Evolutionary conservation across 2,329 filamentous ascomycete species (phyloP).

Genomic region (Penicillium freii): DNA sequence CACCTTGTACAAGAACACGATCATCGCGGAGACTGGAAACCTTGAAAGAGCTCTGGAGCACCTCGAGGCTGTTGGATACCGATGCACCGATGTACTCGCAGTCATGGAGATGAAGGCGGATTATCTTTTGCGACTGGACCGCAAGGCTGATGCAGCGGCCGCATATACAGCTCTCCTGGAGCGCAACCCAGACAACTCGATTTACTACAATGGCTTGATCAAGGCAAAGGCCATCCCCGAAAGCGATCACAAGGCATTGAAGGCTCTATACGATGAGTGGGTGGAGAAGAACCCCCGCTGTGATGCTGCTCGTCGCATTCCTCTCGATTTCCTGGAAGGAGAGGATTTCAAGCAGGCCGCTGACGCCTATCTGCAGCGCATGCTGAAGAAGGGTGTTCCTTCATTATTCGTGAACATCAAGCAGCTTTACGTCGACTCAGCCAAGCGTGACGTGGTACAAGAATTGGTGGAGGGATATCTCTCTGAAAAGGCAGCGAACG

Average conservation of each 20-base stretch:
- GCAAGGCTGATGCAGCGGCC: constrained; percentile 74
- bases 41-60: constrained; percentile 81
- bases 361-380: constrained; percentile 73
- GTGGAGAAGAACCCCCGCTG: constrained; percentile 76
- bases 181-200: constrained; percentile 81
- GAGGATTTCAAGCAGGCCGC: constrained; percentile 77
- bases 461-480: constrained; percentile 77
- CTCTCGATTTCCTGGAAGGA: constrained; percentile 82
- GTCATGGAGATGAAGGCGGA: constrained; percentile 82
- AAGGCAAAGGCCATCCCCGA: constrained; percentile 63
- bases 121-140: constrained; percentile 75
- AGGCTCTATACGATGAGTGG: constrained; percentile 78
- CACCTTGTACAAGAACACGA: constrained; percentile 87
- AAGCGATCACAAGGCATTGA: constrained; percentile 62
- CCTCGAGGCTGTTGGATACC: constrained; percentile 72
- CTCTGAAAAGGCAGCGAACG: constrained; percentile 52
- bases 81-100: constrained; percentile 77
- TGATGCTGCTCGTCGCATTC: constrained; percentile 81
- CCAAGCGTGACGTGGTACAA: constrained; percentile 75
- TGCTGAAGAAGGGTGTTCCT: constrained; percentile 89
- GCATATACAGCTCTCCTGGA: constrained; percentile 80
- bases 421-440: constrained; percentile 75
- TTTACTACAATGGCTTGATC: constrained; percentile 79
- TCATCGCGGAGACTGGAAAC: constrained; percentile 89
- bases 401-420: constrained; percentile 98